A percentile compares a stretch with the other conserved stretches of the same genome.
These are phyloP conservation scores for Neonectria coccinea DNA, from an alignment of 2,329 filamentous ascomycete species.

Conservation along the genomic window DNA sequence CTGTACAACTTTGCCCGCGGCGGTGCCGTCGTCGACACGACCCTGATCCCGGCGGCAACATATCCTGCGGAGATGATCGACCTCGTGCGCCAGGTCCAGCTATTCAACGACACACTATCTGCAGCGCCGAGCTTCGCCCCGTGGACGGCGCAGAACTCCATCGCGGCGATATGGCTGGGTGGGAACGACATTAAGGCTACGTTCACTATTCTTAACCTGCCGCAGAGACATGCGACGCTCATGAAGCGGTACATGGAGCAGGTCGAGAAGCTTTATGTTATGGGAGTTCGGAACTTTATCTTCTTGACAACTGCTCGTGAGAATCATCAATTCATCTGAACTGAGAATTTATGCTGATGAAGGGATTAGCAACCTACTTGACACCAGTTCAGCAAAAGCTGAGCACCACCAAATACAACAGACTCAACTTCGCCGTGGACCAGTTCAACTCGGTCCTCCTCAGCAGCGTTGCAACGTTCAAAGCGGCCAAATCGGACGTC, in stretches of 20 bases:
- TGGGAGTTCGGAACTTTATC: constrained; percentile 18
- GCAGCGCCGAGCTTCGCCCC: constrained; percentile 2
- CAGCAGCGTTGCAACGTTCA: not conserved
- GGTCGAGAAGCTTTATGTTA: constrained; percentile 2
- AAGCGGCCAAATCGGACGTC: not conserved
- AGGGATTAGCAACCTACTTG: constrained; percentile 6
- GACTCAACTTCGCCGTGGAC: not conserved
- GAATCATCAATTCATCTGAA: not conserved
- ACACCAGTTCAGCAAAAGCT: constrained; percentile 5
- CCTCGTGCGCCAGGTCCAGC: constrained; percentile 6
- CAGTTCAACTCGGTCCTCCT: constrained; percentile 2
- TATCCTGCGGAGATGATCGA: constrained; percentile 1
- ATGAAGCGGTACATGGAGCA: constrained; percentile 6
- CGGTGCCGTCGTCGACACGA: constrained; percentile 4
- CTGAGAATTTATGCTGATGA: not conserved
- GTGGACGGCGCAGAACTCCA: constrained; percentile 11
- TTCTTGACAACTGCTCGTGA: constrained; percentile 16
- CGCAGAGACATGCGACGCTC: not conserved
- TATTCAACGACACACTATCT: constrained; percentile 13
- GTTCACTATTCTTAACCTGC: not conserved
- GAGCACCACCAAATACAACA: constrained; percentile 4
- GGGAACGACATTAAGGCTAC: constrained; percentile 14
- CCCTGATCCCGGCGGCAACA: not conserved
- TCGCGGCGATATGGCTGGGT: constrained; percentile 17
- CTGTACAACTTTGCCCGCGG: constrained; percentile 4